Percentiles rank a stretch among this genome's conserved stretches.
These are phyloP conservation scores for Colletotrichum lini DNA, from an alignment of 2,329 filamentous ascomycete species.

Conservation along the genomic window DNA sequence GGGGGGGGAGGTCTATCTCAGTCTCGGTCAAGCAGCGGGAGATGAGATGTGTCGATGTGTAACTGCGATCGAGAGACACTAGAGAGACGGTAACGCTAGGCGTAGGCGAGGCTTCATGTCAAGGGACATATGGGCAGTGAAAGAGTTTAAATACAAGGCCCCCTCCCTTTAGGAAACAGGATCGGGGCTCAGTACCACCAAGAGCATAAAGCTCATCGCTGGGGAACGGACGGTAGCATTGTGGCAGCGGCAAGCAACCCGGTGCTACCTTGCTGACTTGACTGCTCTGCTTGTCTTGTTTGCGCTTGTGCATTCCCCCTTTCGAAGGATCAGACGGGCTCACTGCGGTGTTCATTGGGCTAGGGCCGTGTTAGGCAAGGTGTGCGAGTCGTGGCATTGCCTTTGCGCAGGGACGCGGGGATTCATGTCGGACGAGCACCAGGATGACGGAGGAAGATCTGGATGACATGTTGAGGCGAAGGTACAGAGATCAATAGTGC, in stretches of 20 bases:
- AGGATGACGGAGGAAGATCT: constrained; percentile 7
- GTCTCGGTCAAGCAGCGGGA: neutral
- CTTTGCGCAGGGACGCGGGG: constrained; percentile 15
- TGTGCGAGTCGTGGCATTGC: constrained; percentile 17
- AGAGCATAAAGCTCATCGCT: constrained; percentile 24
- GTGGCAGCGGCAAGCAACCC: constrained; percentile 15
- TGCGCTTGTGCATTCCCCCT: constrained; percentile 6
- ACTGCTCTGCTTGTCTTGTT: constrained; percentile 11
- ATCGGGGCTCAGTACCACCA: constrained; percentile 5
- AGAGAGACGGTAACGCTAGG: neutral
- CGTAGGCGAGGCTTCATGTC: neutral
- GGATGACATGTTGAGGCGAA: constrained; percentile 18
- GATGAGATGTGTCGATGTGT: neutral
- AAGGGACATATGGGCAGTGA: neutral
- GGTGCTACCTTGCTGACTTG: constrained; percentile 20
- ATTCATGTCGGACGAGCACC: neutral
- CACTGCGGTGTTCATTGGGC: constrained; percentile 30
- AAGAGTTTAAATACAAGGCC: constrained; percentile 25
- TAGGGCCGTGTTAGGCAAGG: constrained; percentile 22
- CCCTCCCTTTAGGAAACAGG: neutral
- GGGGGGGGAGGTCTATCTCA: too few species aligned
- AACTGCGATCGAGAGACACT: neutral
- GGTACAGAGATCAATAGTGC: too few species aligned
- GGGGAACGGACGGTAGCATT: constrained; percentile 7
- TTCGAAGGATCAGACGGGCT: constrained; percentile 31